These are phyloP conservation scores for Backusella westeae DNA, from an alignment of 192 early-diverging fungal genomes.

Conservation along the genomic window DNA sequence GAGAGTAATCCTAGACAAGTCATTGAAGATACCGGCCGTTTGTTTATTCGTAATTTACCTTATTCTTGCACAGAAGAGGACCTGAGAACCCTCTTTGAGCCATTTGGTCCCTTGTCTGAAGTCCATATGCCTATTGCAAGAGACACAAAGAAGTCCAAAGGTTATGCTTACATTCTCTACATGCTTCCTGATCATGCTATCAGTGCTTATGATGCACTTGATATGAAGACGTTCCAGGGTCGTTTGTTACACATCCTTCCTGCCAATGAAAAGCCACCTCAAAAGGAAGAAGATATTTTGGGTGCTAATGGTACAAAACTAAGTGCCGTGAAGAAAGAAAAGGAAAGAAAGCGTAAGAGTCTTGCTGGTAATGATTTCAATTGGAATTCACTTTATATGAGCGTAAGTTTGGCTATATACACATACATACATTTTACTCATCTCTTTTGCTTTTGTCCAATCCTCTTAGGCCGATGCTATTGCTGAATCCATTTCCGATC, in stretches of 20 bases:
- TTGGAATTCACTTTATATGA: constrained; percentile 98
- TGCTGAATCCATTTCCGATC: constrained; percentile 92
- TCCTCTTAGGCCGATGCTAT: constrained; percentile 78
- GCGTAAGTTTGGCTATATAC: constrained; percentile 47
- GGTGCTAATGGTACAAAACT: constrained; percentile 52
- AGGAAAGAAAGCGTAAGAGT: constrained; percentile 77
- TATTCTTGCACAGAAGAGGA: constrained; percentile 90
- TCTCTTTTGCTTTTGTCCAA: neutral
- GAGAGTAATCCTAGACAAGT: constrained; percentile 52
- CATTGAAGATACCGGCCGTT: constrained; percentile 91
- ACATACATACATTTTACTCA: neutral
- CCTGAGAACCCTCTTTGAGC: constrained; percentile 74
- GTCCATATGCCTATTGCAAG: constrained; percentile 93
- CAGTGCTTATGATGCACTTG: constrained; percentile 78
- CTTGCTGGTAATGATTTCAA: constrained; percentile 82
- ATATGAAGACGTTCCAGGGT: constrained; percentile 89
- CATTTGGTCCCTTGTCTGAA: constrained; percentile 90
- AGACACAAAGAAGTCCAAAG: constrained; percentile 91
- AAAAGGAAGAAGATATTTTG: constrained; percentile 51
- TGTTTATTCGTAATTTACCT: constrained; percentile 92
- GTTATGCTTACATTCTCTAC: constrained; percentile 89
- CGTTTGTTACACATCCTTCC: constrained; percentile 87
- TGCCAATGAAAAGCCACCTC: constrained; percentile 80
- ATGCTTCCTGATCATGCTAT: constrained; percentile 92
- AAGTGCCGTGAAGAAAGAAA: constrained; percentile 77